Conservation (phyloP, 108 stramenopile species). For the Stephanodiscus minutulus region DNA sequence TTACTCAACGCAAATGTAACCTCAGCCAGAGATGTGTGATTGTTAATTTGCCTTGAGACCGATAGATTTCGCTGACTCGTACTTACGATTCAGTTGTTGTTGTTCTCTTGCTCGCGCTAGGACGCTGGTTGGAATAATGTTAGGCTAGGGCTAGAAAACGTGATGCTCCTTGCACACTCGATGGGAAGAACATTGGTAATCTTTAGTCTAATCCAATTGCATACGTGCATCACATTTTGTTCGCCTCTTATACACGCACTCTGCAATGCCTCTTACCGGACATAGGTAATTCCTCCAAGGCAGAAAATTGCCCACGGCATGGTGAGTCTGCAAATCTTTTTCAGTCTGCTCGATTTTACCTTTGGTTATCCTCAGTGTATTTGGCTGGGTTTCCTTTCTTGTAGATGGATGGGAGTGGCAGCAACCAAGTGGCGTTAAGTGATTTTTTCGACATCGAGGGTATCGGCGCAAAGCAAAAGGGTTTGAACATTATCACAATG, state of each 20-base stretch:
- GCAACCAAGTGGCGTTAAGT: constrained; percentile 30
- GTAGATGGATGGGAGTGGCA: constrained; percentile 11
- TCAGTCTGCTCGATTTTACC: background rate
- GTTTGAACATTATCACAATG: constrained; percentile 61
- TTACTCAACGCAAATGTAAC: background rate
- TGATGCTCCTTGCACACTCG: constrained; percentile 58
- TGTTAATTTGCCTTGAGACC: background rate
- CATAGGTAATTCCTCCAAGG: constrained; percentile 57
- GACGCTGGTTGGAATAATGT: constrained; percentile 70
- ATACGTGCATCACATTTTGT: no score
- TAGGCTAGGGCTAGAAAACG: constrained; percentile 70
- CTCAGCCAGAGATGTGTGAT: background rate
- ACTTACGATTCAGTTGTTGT: constrained; percentile 15
- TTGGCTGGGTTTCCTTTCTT: background rate
- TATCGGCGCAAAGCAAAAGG: constrained; percentile 40
- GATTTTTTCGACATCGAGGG: constrained; percentile 48
- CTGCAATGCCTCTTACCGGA: no score
- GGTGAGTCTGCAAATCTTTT: constrained; percentile 8
- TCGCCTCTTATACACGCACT: no score
- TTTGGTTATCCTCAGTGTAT: no score
- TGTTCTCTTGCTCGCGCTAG: background rate
- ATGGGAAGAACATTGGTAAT: constrained; percentile 65
- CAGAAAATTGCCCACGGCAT: constrained; percentile 45
- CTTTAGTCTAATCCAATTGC: no score
- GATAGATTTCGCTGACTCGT: background rate